Conservation (phyloP, 2,329 filamentous ascomycete genomes). For the Fusarium albosuccineum region DNA sequence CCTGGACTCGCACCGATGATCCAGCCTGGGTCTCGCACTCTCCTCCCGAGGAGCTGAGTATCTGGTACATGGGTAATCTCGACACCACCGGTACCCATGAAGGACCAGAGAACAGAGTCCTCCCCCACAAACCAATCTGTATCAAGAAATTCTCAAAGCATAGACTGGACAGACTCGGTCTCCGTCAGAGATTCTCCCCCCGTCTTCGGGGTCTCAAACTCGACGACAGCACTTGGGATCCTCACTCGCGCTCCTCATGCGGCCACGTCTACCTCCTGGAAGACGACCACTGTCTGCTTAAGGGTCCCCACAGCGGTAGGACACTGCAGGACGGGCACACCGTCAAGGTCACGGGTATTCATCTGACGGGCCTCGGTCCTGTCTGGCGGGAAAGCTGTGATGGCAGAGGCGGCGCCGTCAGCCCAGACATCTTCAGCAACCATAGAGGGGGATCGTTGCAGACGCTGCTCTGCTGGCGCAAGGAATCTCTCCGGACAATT, state of each 20-base stretch:
- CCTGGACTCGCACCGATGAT: conserved; percentile 68
- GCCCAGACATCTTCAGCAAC: neutral
- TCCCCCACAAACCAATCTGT: neutral
- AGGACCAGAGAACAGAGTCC: neutral
- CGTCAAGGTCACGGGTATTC: conserved; percentile 66
- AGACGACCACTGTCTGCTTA: conserved; percentile 66
- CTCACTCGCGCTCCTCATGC: conserved; percentile 42
- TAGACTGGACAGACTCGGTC: conserved; percentile 64
- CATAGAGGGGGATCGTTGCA: neutral
- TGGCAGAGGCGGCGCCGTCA: conserved; percentile 38
- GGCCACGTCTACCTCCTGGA: conserved; percentile 67
- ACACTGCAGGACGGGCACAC: conserved; percentile 58
- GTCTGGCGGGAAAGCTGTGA: conserved; percentile 63
- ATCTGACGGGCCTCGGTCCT: conserved; percentile 64
- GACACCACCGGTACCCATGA: conserved; percentile 42
- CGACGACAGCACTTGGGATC: conserved; percentile 57
- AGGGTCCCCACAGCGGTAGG: conserved; percentile 58
- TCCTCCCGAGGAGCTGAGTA: conserved; percentile 67
- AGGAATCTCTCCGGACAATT: too few species aligned
- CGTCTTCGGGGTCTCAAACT: conserved; percentile 64
- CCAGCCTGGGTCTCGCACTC: conserved; percentile 67
- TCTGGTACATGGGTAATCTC: conserved; percentile 70
- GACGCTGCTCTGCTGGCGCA: too few species aligned
- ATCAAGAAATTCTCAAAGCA: conserved; percentile 57
- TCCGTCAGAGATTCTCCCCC: conserved; percentile 66